These are phyloP conservation scores for Angophora floribunda DNA, from an alignment of 345 rosid genomes.

Conservation along the genomic window DNA sequence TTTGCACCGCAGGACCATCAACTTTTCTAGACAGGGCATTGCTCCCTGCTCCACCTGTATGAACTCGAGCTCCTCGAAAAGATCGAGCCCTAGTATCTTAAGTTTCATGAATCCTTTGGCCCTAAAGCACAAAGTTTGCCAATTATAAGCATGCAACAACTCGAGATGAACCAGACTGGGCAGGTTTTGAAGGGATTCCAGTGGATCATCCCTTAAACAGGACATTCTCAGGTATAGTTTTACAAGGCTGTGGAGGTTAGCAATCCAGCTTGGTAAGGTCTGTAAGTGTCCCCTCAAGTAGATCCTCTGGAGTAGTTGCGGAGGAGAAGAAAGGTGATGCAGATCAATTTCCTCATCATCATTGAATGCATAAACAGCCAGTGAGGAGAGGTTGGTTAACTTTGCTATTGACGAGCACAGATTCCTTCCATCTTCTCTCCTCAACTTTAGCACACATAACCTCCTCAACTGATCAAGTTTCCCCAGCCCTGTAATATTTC, in stretches of 20 bases:
- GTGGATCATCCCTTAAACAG: conserved; percentile 19
- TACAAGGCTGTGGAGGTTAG: conserved; percentile 6
- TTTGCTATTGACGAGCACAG: conserved; percentile 18
- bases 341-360: conserved; percentile 21
- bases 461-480: conserved; percentile 25
- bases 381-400: conserved; percentile 15
- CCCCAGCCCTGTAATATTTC: conserved; percentile 16
- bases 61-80: conserved; percentile 12
- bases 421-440: conserved; percentile 18
- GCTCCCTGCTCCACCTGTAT: conserved; percentile 15
- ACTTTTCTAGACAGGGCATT: conserved; percentile 14
- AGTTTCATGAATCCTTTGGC: conserved; percentile 20
- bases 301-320: conserved; percentile 13
- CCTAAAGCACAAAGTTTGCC: conserved; percentile 8
- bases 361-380: conserved; percentile 15
- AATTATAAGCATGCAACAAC: conserved; percentile 9
- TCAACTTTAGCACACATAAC: conserved; percentile 26
- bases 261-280: conserved; percentile 18
- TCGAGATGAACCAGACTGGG: conserved; percentile 28
- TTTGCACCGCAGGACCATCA: conserved; percentile 13
- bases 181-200: conserved; percentile 11
- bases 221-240: conserved; percentile 13
- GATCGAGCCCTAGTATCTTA: conserved; percentile 14
- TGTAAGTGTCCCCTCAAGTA: conserved; percentile 15
- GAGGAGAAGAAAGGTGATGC: conserved; percentile 14